phyloP scores from a whole-genome alignment of 2,329 filamentous ascomycete species.

The Dactylellina cionopaga region DNA sequence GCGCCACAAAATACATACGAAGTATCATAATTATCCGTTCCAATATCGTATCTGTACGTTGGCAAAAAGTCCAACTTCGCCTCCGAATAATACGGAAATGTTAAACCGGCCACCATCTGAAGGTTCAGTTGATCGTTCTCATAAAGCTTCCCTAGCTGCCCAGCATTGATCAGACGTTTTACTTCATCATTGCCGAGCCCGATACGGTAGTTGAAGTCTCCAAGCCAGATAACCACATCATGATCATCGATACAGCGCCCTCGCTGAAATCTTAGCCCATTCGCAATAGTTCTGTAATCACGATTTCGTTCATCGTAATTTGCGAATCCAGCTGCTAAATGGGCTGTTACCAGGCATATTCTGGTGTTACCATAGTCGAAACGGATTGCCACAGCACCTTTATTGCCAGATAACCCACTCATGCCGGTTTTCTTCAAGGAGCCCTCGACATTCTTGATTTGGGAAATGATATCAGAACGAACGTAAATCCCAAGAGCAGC shows the following conservation, averaged over 20 bases:
- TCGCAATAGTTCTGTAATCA: slow-evolving; percentile 88
- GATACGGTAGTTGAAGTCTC: slow-evolving; percentile 98
- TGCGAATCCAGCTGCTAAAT: slow-evolving; percentile 92
- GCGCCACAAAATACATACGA: slow-evolving; percentile 69
- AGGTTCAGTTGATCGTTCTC: slow-evolving; percentile 95
- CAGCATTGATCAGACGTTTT: slow-evolving; percentile 75
- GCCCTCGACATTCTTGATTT: slow-evolving; percentile 96
- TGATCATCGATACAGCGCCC: slow-evolving; percentile 93
- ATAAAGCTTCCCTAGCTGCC: slow-evolving; percentile 81
- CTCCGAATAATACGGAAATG: slow-evolving; percentile 93
- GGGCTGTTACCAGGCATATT: slow-evolving; percentile 94
- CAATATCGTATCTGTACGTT: slow-evolving; percentile 95
- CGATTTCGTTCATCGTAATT: slow-evolving; percentile 97
- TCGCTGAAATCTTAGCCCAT: slow-evolving; percentile 87
- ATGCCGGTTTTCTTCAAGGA: slow-evolving; percentile 94
- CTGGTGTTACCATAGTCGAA: slow-evolving; percentile 94
- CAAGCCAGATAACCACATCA: slow-evolving; percentile 90
- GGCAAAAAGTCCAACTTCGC: slow-evolving; percentile 86
- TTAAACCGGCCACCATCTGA: slow-evolving; percentile 91
- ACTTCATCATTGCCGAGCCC: slow-evolving; percentile 82
- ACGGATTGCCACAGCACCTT: slow-evolving; percentile 94
- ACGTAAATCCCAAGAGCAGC: slow-evolving; percentile 93
- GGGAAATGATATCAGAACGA: slow-evolving; percentile 76
- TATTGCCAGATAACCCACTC: slow-evolving; percentile 97
- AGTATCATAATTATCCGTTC: slow-evolving; percentile 87